Percentiles rank a stretch among this genome's conserved stretches.
Evolutionary conservation across 768 basidiomycete species (phyloP).

Genomic region (Calocera viscosa): DNA sequence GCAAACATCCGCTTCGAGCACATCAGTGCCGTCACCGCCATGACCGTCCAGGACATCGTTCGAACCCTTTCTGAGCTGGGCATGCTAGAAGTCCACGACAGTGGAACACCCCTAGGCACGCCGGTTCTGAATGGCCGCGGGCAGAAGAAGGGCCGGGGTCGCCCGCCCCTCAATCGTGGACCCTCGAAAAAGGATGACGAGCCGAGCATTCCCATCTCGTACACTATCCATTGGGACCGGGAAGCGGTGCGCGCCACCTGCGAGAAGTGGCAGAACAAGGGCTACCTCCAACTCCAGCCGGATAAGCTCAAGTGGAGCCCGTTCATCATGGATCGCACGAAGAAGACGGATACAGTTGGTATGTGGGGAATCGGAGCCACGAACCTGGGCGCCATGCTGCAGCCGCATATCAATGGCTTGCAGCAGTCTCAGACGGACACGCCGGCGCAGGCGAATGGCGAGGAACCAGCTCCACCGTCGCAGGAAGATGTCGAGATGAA

Average conservation of each 20-base stretch:
- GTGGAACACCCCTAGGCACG: background rate
- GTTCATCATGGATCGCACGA: constrained; percentile 49
- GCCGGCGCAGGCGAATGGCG: background rate
- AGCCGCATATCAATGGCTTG: background rate
- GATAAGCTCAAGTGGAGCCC: constrained; percentile 93
- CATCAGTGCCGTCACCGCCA: constrained; percentile 72
- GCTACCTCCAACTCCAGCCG: constrained; percentile 55
- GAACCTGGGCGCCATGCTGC: background rate
- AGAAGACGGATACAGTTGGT: background rate
- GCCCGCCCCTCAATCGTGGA: background rate
- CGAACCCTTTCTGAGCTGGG: constrained; percentile 55
- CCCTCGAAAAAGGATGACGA: constrained; percentile 9
- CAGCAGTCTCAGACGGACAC: background rate
- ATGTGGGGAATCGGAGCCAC: background rate
- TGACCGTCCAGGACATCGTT: constrained; percentile 82
- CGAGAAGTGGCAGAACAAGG: constrained; percentile 60
- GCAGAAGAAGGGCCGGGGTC: background rate
- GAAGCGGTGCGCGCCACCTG: constrained; percentile 54
- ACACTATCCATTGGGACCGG: constrained; percentile 63
- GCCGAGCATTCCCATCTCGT: constrained; percentile 46
- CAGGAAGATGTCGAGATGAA: background rate
- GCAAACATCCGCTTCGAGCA: constrained; percentile 38
- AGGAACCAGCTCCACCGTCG: background rate
- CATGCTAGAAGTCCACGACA: constrained; percentile 51
- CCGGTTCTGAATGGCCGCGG: background rate